A percentile compares a stretch with the other conserved stretches of the same genome.
These are phyloP conservation scores for Hsuehochloa calcarea DNA, from an alignment of 176 grass and related monocot species.

Conservation along the genomic window DNA sequence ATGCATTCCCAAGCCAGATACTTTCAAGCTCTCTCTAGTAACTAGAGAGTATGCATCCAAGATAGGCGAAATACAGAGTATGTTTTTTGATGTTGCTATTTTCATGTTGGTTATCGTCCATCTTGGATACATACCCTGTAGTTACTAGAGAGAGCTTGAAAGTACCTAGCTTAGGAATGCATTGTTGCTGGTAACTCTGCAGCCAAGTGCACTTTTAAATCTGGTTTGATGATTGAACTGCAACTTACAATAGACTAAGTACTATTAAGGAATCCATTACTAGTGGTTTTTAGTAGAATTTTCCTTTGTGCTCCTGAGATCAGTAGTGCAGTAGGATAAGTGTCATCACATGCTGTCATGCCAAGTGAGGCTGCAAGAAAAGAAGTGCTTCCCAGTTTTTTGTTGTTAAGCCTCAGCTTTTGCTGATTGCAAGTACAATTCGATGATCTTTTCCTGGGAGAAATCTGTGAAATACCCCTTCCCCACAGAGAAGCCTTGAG, in stretches of 20 bases:
- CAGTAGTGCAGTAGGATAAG: background rate
- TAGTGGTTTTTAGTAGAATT: background rate
- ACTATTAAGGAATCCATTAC: background rate
- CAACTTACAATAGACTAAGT: too few relatives aligned
- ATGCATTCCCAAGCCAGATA: constrained; percentile 12
- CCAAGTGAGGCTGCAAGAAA: too few relatives aligned
- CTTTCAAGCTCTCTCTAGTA: constrained; percentile 25
- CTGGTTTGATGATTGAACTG: background rate
- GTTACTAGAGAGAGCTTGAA: constrained; percentile 34
- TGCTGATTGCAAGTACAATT: constrained; percentile 36
- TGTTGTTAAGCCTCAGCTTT: background rate
- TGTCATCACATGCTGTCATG: background rate
- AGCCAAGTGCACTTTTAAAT: constrained; percentile 5
- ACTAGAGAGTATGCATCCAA: too few relatives aligned
- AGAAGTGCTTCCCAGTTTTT: background rate
- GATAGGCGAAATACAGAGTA: too few relatives aligned
- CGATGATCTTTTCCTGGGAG: constrained; percentile 47
- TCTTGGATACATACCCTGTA: background rate
- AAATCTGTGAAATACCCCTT: constrained; percentile 79
- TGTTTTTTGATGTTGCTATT: background rate
- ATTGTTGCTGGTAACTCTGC: background rate
- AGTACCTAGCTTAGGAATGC: constrained; percentile 6
- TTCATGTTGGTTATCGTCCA: background rate
- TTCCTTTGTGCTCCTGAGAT: background rate
- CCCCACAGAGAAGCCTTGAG: constrained; percentile 43